phyloP scores from a whole-genome alignment of 2,329 filamentous ascomycete genomes.

The Monosporascus sp. region DNA sequence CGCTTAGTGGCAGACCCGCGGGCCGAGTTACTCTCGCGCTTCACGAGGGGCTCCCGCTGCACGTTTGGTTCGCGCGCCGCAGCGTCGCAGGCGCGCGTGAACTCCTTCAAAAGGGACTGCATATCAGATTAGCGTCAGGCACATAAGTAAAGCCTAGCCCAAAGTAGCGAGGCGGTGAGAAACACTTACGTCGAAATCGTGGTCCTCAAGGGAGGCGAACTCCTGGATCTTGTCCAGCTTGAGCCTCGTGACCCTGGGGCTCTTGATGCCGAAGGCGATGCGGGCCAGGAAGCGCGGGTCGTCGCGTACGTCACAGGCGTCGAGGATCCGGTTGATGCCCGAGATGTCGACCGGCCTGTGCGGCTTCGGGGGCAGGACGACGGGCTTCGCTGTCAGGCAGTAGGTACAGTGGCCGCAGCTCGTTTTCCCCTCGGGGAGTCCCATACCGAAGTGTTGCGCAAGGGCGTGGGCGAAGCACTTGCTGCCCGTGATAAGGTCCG shows the following conservation, averaged over 20 bases:
- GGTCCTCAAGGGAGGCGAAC: slow-evolving; percentile 50
- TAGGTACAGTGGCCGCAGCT: slow-evolving; percentile 53
- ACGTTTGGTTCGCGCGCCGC: neutral
- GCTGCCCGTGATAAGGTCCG: slow-evolving; percentile 45
- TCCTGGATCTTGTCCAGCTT: slow-evolving; percentile 38
- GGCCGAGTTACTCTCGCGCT: neutral
- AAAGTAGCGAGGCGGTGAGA: slow-evolving; percentile 3
- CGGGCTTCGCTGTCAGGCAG: slow-evolving; percentile 32
- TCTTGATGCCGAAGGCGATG: slow-evolving; percentile 57
- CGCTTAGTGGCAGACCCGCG: neutral
- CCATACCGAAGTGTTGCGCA: slow-evolving; percentile 53
- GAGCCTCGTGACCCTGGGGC: slow-evolving; percentile 45
- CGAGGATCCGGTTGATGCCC: slow-evolving; percentile 38
- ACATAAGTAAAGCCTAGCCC: neutral
- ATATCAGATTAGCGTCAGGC: slow-evolving; percentile 2
- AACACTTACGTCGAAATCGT: slow-evolving; percentile 43
- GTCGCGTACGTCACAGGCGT: slow-evolving; percentile 40
- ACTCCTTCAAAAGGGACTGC: slow-evolving; percentile 22
- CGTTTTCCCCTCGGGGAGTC: slow-evolving; percentile 33
- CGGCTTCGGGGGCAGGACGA: slow-evolving; percentile 33
- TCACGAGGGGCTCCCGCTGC: neutral
- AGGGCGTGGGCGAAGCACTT: slow-evolving; percentile 48
- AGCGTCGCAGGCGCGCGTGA: slow-evolving; percentile 21
- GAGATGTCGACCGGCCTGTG: slow-evolving; percentile 31
- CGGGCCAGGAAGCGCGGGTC: slow-evolving; percentile 54